Percentiles rank a stretch among this genome's conserved stretches.
Evolutionary conservation across 441 rosid genomes (phyloP).

Genomic region (Iberis amara): DNA sequence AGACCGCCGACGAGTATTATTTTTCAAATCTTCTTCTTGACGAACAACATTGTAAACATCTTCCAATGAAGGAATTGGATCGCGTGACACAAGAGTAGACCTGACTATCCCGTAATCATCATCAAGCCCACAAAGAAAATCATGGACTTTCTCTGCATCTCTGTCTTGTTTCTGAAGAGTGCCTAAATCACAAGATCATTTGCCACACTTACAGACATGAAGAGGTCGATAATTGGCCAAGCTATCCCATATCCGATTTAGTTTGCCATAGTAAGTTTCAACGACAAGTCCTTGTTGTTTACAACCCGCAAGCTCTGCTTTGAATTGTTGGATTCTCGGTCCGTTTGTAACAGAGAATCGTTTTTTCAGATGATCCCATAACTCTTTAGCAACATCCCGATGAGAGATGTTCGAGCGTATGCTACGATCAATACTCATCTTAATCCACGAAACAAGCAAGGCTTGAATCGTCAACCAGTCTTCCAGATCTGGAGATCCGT

Average conservation of each 20-base stretch:
- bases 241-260: background rate
- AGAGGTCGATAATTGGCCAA: accelerated
- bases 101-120: too few relatives aligned
- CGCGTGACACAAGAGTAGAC: too few relatives aligned
- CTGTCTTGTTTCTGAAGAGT: background rate
- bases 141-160: background rate
- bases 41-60: too few relatives aligned
- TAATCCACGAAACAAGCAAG: background rate
- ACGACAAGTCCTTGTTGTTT: background rate
- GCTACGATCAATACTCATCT: accelerated
- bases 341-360: background rate
- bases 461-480: background rate
- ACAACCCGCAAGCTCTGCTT: background rate
- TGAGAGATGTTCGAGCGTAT: background rate
- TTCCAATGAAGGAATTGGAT: too few relatives aligned
- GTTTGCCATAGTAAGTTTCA: background rate
- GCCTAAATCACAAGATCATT: accelerated
- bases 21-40: too few relatives aligned
- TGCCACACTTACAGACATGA: accelerated
- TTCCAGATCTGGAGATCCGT: background rate
- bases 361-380: background rate
- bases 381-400: background rate
- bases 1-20: too few relatives aligned
- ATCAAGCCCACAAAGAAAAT: too few relatives aligned
- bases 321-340: background rate